Percentiles rank a stretch among this genome's conserved stretches.
Evolutionary conservation across 805 yeast genomes (phyloP).

Genomic region (Blastobotrys muscicola): DNA sequence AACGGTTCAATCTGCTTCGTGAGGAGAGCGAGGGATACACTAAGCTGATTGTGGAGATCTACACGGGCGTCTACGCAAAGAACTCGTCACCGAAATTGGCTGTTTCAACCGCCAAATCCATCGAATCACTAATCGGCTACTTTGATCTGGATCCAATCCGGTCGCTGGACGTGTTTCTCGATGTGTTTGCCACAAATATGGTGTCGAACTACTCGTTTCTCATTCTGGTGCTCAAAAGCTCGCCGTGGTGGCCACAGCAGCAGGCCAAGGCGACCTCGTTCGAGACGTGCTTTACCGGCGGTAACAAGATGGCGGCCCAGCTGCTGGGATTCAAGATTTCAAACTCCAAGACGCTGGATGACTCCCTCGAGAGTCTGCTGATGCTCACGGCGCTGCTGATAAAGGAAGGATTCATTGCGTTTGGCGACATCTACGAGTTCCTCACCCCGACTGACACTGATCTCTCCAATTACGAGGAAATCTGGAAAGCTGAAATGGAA

Average conservation of each 20-base stretch:
- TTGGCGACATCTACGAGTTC: constrained; percentile 50
- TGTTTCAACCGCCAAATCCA: constrained; percentile 34
- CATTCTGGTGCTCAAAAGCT: constrained; percentile 39
- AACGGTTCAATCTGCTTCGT: constrained; percentile 54
- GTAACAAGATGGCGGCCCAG: constrained; percentile 46
- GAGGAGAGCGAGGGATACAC: constrained; percentile 78
- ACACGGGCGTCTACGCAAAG: constrained; percentile 33
- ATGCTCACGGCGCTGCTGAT: constrained; percentile 47
- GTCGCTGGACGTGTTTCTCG: constrained; percentile 53
- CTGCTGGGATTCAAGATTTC: constrained; percentile 39
- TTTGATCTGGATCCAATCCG: constrained; percentile 66
- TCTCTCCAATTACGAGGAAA: constrained; percentile 35
- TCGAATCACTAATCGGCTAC: constrained; percentile 59
- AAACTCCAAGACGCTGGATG: constrained; percentile 17
- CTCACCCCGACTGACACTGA: constrained; percentile 44
- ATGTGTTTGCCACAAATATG: constrained; percentile 39
- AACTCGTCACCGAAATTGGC: constrained; percentile 26
- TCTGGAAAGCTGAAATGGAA: constrained; percentile 40
- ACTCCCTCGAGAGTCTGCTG: constrained; percentile 35
- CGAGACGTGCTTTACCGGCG: constrained; percentile 37
- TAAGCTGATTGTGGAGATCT: constrained; percentile 44
- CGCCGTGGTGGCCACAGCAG: constrained; percentile 62
- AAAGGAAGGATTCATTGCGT: constrained; percentile 55
- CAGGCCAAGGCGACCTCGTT: constrained; percentile 22
- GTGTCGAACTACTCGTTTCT: constrained; percentile 38